Evolutionary conservation across 345 rosid genomes (phyloP), one percentile per base, ranked within the genome.

Genomic region (Brassica rapa): DNA sequence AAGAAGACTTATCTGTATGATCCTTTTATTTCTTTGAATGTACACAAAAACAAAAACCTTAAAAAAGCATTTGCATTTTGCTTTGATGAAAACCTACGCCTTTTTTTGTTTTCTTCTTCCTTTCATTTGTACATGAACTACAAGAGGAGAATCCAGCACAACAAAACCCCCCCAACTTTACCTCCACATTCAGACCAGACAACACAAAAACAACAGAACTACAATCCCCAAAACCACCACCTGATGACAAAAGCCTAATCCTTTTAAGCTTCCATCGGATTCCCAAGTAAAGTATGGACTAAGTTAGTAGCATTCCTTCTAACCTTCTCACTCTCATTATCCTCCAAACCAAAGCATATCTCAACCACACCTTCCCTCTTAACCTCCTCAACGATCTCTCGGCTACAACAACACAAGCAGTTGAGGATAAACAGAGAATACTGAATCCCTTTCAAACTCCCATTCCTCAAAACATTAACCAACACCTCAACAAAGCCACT

Each of bases 251-350:
- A 66, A 46, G 67, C 16, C 35, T 19, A 41, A 76, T 66, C 72
- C 23, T 75, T 43, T 25, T 0, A 86, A 33, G 70, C 56, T 70
- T 66, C 53, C 53, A 56, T 69, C 21, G 80, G 75, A 68, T 76
- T 74, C 24, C 89, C 87, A 51, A 82, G 80, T 57, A 96, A 82
- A 66, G 86, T 89, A 70, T 86, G 89, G 61, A 93, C 82, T 83
- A 96, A 85, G 66, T 62, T 85, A 8, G 86, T 82, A 29, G 94
- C 92, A 81, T 87, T 90, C 75, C 88, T 90, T 77, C 90, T 84
- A 71, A 91, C 78, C 89, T 91, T 93, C 82, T 91, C 98, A 80
- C 90, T 88, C 35, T 93, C 96, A 78, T 86, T 90, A 77, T 85
- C 90, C 87, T 87, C 66, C 76, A 91, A 84, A 68, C 87, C 82